These are phyloP conservation scores for Jackrogersella minutella DNA, from an alignment of 495 filamentous ascomycete species.

Conservation along the genomic window DNA sequence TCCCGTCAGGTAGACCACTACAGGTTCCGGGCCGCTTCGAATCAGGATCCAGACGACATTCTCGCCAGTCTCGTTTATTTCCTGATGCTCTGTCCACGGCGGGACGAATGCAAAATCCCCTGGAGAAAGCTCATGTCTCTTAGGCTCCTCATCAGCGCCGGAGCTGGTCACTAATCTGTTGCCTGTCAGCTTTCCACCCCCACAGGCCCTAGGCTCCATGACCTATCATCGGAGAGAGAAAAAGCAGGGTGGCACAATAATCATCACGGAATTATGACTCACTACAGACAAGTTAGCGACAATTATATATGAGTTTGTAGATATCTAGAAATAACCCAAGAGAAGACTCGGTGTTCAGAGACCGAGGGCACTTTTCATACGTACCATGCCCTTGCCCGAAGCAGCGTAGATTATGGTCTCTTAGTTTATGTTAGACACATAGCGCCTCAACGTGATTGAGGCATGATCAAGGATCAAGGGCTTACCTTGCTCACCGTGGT, in stretches of 20 bases:
- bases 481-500: constrained; percentile 59
- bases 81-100: constrained; percentile 70
- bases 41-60: constrained; percentile 68
- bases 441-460: background rate
- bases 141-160: constrained; percentile 52
- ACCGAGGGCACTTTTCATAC: background rate
- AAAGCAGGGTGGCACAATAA: background rate
- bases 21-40: constrained; percentile 63
- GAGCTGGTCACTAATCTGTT: constrained; percentile 49
- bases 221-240: background rate
- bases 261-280: constrained; percentile 12
- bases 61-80: constrained; percentile 66
- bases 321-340: background rate
- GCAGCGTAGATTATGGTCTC: constrained; percentile 58
- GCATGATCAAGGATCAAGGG: constrained; percentile 21
- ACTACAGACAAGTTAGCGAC: constrained; percentile 23
- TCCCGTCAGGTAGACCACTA: constrained; percentile 64
- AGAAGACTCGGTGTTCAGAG: background rate
- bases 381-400: constrained; percentile 50
- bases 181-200: constrained; percentile 26
- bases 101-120: constrained; percentile 74
- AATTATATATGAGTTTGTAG: background rate
- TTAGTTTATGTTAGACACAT: constrained; percentile 32
- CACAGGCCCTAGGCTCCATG: background rate
- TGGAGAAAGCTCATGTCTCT: constrained; percentile 60